These are phyloP conservation scores for Saccharomycopsis microspora DNA, from an alignment of 805 yeast genomes.

Conservation along the genomic window DNA sequence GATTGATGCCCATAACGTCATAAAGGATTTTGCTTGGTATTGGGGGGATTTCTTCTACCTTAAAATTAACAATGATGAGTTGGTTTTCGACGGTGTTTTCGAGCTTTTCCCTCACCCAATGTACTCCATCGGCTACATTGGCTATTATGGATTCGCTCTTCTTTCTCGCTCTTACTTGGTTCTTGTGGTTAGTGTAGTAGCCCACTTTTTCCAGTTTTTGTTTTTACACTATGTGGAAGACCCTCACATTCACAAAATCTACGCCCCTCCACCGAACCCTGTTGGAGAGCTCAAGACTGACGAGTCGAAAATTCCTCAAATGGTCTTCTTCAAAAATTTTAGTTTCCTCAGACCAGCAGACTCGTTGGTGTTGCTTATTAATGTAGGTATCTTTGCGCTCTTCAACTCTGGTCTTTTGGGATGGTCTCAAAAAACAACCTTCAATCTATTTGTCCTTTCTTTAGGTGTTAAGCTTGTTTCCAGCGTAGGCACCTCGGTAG, in stretches of 20 bases:
- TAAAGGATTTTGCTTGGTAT: conserved; percentile 87
- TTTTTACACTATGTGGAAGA: conserved; percentile 68
- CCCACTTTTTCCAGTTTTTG: conserved; percentile 68
- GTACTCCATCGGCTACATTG: conserved; percentile 84
- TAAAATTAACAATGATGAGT: conserved; percentile 49
- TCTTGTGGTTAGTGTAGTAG: conserved; percentile 55
- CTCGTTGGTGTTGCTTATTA: conserved; percentile 33
- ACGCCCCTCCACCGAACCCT: conserved; percentile 26
- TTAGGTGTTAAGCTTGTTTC: conserved; percentile 38
- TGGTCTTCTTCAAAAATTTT: conserved; percentile 55
- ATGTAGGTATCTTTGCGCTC: conserved; percentile 30
- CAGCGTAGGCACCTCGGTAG: conserved; percentile 35
- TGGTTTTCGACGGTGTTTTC: conserved; percentile 81
- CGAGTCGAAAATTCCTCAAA: conserved; percentile 32
- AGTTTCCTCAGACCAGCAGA: conserved; percentile 56
- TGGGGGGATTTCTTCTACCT: conserved; percentile 91
- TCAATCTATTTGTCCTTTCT: conserved; percentile 29
- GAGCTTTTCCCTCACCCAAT: conserved; percentile 88
- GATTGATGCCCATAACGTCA: conserved; percentile 77
- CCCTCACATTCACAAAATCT: conserved; percentile 79
- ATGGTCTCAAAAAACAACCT: conserved; percentile 22
- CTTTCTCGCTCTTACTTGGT: conserved; percentile 66
- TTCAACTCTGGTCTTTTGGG: conserved; percentile 16
- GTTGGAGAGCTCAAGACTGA: conserved; percentile 23
- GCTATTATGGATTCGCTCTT: conserved; percentile 75